Base-by-base conservation (phyloP, 1,139 yeast genomes). In the Wickerhamomyces sp. region DNA sequence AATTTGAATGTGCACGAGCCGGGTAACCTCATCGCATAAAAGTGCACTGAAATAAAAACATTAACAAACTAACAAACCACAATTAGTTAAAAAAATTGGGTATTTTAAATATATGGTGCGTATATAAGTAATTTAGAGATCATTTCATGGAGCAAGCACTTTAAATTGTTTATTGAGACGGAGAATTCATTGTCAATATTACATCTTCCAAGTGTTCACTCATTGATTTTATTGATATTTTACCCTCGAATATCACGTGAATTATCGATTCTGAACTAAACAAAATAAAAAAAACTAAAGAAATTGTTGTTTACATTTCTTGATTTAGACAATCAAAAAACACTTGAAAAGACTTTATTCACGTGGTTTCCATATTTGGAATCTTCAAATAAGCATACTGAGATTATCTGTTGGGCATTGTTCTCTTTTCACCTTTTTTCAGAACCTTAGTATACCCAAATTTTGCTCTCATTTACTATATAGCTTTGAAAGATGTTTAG, bases 11-110 rank as follows among this genome's bases (percentile, higher is more conserved):
- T 17, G 14, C 24, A 32, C 32, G 13, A 32, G 9, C 22, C 41
- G 46, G 48, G 48, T 45, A 43, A 45, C 21, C 48, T 45, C 48
- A 45, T 45, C 45, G 43, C 15, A 15, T 32, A n/a, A n/a, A n/a
- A n/a, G n/a, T n/a, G n/a, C n/a, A n/a, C 39, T 7, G n/a, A 36
- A 26, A 4, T 12, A 34, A 35, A 27, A 21, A 21, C 12, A 8
- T 21, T 7, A n/a, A n/a, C n/a, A n/a, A n/a, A n/a, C n/a, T n/a
- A n/a, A n/a, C n/a, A n/a, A n/a, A n/a, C n/a, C n/a, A n/a, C n/a
- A n/a, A n/a, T n/a, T n/a, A n/a, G n/a, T n/a, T n/a, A n/a, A n/a
- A n/a, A n/a, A n/a, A n/a, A n/a, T n/a, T n/a, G n/a, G n/a, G n/a
- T n/a, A n/a, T n/a, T n/a, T n/a, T n/a, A n/a, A n/a, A n/a, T n/a